Base-by-base conservation (phyloP, 208 protist species). In the Borovskyia barvae region DNA sequence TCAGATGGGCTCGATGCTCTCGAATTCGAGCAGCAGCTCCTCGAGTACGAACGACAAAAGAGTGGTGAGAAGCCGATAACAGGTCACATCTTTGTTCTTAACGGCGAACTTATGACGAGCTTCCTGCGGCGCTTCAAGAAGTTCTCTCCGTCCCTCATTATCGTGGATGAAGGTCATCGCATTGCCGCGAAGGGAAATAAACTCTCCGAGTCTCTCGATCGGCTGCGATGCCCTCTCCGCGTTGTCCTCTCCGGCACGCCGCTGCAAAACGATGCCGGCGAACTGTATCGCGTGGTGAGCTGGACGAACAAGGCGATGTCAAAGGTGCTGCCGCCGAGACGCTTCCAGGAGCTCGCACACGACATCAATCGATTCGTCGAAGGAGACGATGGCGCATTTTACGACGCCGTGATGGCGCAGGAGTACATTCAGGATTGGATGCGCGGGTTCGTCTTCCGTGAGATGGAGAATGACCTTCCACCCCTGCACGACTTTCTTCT, bases 161-260 rank as follows among this genome's bases (percentile, higher is more conserved):
- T 96, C 43, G 70, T 93, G 3, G 90, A 96, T 43, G 90, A 96
- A 56, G 87, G 90, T 20, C 87, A 96, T 59, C 60, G 77, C 20
- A 59, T 96, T 7, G 82, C 76, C 0, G 52, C 84, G n/a, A 87
- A 80, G 51, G 76, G 73, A 4, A 89, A 58, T 26, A 85, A 85
- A 46, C 52, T 94, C 22, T 80, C 66, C 5, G 75, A 85, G 12
- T 55, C 28, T n/a, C 69, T 96, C 15, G 61, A 80, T 11, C 54
- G 68, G 11, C 61, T 92, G 37, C 28, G 51, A 5, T 92, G 84
- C 57, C 51, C 46, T 5, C 43, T 71, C 14, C 85, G 85, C 30
- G 64, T 97, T 11, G 84, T 93, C 14, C 72, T 95, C n/a, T 90
- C 86, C 32, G 91, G 88, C 35, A 97, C 88, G n/a, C 88, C 91